phyloP scores from a whole-genome alignment of 805 yeast genomes.

The Starmerella floricola region DNA sequence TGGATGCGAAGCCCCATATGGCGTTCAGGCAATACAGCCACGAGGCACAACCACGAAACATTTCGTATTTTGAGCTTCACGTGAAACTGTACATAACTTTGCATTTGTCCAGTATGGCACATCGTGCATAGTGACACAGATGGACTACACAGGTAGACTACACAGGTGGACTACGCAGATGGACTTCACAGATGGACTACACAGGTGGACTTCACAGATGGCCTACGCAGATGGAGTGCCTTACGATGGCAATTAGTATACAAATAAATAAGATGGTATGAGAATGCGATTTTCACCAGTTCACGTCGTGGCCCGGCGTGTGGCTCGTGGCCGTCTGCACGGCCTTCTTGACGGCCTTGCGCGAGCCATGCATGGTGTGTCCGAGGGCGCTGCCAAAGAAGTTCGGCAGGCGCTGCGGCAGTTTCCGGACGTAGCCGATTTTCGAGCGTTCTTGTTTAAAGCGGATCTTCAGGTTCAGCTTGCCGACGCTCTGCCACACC shows the following conservation, averaged over 20 bases:
- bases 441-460: constrained; percentile 23
- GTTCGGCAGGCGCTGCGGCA: constrained; percentile 14
- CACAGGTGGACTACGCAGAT: too few species aligned
- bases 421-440: constrained; percentile 8
- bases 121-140: too few species aligned
- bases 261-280: not conserved
- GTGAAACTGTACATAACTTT: too few species aligned
- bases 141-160: too few species aligned
- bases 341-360: constrained; percentile 19
- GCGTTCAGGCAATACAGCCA: too few species aligned
- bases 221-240: too few species aligned
- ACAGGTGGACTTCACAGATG: too few species aligned
- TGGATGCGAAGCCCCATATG: too few species aligned
- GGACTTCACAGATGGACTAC: too few species aligned
- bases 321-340: constrained; percentile 19
- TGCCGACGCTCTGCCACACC: constrained; percentile 68
- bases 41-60: too few species aligned
- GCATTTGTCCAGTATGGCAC: too few species aligned
- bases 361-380: constrained; percentile 18
- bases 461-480: constrained; percentile 31
- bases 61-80: too few species aligned
- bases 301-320: not conserved
- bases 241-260: not conserved
- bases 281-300: not conserved
- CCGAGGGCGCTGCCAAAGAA: constrained; percentile 15